Conservation (phyloP, 1,139 yeast genomes). For the Eremothecium sinecaudum region DNA sequence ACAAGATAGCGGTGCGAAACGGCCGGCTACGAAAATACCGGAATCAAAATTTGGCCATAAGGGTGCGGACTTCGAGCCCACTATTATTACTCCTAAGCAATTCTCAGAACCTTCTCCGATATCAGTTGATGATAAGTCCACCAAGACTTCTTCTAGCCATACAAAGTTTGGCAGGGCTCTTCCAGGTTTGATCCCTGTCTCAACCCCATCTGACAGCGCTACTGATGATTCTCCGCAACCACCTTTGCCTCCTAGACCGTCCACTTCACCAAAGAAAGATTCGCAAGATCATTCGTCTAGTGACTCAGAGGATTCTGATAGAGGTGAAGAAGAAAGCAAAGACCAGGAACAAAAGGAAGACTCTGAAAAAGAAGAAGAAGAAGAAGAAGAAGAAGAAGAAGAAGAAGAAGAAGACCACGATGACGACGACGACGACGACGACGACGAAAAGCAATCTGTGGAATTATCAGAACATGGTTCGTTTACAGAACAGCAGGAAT, state of each 20-base stretch:
- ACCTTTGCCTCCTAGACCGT: too few species aligned
- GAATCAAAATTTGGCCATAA: too few species aligned
- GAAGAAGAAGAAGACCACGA: conserved; percentile 9
- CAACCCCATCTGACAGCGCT: conserved; percentile 9
- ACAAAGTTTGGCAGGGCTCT: conserved; percentile 26
- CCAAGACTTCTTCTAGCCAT: conserved; percentile 30
- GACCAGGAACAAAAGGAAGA: too few species aligned
- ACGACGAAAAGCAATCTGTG: neutral
- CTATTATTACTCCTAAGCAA: conserved; percentile 26
- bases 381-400: conserved; percentile 24
- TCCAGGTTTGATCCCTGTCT: conserved; percentile 23
- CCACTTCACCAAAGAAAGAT: too few species aligned
- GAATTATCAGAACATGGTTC: neutral
- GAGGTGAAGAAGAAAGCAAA: too few species aligned
- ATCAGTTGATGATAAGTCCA: conserved; percentile 30
- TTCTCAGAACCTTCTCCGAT: conserved; percentile 26
- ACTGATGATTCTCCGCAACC: conserved; percentile 16
- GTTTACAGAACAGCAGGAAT: neutral
- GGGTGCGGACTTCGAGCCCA: too few species aligned
- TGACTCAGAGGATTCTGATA: too few species aligned
- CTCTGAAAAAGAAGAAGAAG: conserved; percentile 23
- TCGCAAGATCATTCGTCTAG: too few species aligned
- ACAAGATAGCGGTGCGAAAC: too few species aligned
- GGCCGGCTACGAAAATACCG: too few species aligned
- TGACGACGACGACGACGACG: conserved; percentile 1